A percentile compares a stretch with the other conserved stretches of the same genome.
phyloP scores from a whole-genome alignment of 768 basidiomycete species.

The Termitomyces sp. region DNA sequence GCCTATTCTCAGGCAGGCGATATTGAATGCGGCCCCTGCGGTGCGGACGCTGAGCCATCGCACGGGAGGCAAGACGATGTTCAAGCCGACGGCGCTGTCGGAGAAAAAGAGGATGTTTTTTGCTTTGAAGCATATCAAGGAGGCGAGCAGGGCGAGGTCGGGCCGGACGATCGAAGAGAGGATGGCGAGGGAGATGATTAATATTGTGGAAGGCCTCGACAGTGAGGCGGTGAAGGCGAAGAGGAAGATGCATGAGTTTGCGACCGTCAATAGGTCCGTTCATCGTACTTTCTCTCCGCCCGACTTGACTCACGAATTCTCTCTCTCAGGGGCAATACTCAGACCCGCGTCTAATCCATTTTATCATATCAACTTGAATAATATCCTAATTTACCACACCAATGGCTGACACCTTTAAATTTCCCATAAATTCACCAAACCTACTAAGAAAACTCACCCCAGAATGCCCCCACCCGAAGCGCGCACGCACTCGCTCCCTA shows the following conservation, averaged over 20 bases:
- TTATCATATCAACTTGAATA: not conserved
- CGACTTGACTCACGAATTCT: not conserved
- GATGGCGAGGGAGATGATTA: conserved; percentile 74
- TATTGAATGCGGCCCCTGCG: conserved; percentile 63
- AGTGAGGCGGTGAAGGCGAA: conserved; percentile 54
- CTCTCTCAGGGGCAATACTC: conserved; percentile 10
- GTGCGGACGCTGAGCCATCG: conserved; percentile 36
- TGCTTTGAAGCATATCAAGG: conserved; percentile 68
- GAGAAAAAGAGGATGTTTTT: conserved; percentile 74
- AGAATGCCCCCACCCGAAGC: not conserved
- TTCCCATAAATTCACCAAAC: not conserved
- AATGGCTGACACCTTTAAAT: not conserved
- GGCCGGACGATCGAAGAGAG: conserved; percentile 61
- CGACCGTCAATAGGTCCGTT: conserved; percentile 73
- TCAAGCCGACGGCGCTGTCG: conserved; percentile 64
- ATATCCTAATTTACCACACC: not conserved
- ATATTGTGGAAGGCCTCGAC: conserved; percentile 53
- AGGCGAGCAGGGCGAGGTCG: conserved; percentile 48
- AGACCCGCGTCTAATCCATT: conserved; percentile 8
- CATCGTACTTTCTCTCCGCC: not conserved
- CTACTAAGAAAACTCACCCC: not conserved
- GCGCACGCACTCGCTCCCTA: not conserved
- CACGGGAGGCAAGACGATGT: conserved; percentile 52
- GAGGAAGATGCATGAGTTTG: conserved; percentile 55
- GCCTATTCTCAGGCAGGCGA: conserved; percentile 71